Evolutionary conservation across 1,139 yeast species (phyloP).

Genomic region (Blastobotrys aristatus): DNA sequence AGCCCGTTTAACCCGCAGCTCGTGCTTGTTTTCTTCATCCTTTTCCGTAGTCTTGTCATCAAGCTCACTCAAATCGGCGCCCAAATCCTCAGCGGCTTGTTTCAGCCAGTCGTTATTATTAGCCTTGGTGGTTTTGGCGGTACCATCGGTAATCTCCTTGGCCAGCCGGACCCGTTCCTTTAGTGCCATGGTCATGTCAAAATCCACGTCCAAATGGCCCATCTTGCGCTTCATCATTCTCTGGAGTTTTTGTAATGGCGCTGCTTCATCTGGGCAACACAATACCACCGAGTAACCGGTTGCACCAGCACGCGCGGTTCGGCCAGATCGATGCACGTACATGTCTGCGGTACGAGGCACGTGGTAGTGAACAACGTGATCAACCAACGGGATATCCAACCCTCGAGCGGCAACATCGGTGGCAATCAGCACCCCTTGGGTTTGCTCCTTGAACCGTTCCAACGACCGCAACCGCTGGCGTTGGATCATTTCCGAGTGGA

Average conservation of each 20-base stretch:
- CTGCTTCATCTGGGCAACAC: constrained; percentile 87
- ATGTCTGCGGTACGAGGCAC: constrained; percentile 93
- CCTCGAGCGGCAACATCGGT: constrained; percentile 99
- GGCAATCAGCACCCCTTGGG: constrained; percentile 68
- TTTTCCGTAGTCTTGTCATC: constrained; percentile 30
- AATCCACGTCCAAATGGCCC: constrained; percentile 69
- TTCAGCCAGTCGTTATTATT: constrained; percentile 79
- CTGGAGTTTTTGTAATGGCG: constrained; percentile 73
- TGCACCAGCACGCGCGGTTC: constrained; percentile 94
- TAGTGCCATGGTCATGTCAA: constrained; percentile 64
- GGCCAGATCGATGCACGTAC: constrained; percentile 92
- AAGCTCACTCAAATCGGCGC: constrained; percentile 63
- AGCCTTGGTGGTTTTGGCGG: constrained; percentile 57
- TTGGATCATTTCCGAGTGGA: constrained; percentile 94
- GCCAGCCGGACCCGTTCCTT: constrained; percentile 67
- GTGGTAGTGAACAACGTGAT: constrained; percentile 95
- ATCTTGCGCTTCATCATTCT: constrained; percentile 51
- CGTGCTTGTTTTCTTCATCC: constrained; percentile 22
- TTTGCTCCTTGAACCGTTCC: constrained; percentile 51
- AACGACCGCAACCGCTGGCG: constrained; percentile 83
- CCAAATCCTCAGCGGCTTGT: constrained; percentile 91
- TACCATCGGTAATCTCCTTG: constrained; percentile 66
- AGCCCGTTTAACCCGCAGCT: constrained; percentile 45
- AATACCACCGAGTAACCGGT: constrained; percentile 92
- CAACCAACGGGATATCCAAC: constrained; percentile 82